Evolutionary conservation across 768 basidiomycete genomes (phyloP), one percentile per base, ranked within the genome.

Genomic region (Omphalotus guepiniiformis): DNA sequence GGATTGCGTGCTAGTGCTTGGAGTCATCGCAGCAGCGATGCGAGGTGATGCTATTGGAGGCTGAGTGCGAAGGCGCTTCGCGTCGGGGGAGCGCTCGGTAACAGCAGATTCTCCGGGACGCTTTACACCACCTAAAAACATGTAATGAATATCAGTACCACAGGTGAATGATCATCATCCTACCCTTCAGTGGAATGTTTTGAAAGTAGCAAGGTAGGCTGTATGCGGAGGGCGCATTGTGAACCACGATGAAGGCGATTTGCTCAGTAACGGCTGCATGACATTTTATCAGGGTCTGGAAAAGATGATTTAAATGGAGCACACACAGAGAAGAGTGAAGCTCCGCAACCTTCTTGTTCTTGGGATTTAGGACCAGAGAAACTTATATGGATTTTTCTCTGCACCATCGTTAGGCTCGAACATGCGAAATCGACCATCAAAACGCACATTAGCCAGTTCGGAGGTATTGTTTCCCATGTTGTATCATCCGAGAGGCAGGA

Each of bases 331-430:
- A 29, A n/a, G 46, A 37, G 29, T 47, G 46, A n/a, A 47, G 16
- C 22, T 47, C 37, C 19, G 28, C 18, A 21, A 38, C 30, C 9
- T 39, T 47, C 8, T 25, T 47, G 15, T 39, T 47, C 36, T 39
- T 47, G 5, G 63, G 57, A 19, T 62, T 62, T 1, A 80, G 59
- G 37, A 66, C 66, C 9, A 88, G 75, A 9, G 73, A 64, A n/a
- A 53, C 70, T 83, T 41, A 78, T 67, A 48, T 75, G 63, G 39
- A 87, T 83, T 40, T 78, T 76, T 53, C 84, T 70, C 85, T 88
- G 47, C 5, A 44, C 48, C 32, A 16, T 25, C 18, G 27, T 36
- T 13, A 29, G n/a, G 1, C 7, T n/a, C 9, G 30, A 41, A 12
- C 29, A 41, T 29, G 23, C 3, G 16, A 29, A 22, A 5, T 25